phyloP scores from a whole-genome alignment of 805 yeast species.

The Zygoascus flipseniorum region DNA sequence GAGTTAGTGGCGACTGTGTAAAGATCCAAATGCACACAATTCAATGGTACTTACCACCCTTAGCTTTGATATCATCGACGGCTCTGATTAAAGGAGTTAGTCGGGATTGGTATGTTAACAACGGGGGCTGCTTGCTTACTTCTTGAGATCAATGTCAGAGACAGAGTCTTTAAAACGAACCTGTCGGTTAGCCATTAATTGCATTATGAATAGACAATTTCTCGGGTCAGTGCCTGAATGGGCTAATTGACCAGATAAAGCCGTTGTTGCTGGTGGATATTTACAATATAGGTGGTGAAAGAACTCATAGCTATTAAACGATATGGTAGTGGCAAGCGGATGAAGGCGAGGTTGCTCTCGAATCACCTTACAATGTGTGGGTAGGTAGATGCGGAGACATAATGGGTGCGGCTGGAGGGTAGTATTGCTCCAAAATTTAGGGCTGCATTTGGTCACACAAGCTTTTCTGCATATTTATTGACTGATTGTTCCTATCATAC shows the following conservation, averaged over 20 bases:
- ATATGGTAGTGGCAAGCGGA: not conserved
- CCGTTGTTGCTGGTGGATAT: no score
- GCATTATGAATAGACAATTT: not conserved
- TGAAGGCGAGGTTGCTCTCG: not conserved
- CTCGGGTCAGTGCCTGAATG: no score
- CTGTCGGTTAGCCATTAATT: constrained; percentile 4
- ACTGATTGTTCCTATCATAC: no score
- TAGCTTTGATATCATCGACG: constrained; percentile 14
- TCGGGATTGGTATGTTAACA: not conserved
- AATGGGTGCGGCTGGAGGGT: no score
- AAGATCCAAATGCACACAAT: not conserved
- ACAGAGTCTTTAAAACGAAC: constrained; percentile 18
- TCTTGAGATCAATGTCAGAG: constrained; percentile 14
- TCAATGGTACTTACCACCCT: constrained; percentile 10
- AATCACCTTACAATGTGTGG: no score
- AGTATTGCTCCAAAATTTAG: no score
- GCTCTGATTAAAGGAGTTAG: constrained; percentile 10
- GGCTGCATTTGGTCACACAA: no score
- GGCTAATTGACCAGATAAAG: no score
- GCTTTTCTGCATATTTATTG: no score
- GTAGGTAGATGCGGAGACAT: no score
- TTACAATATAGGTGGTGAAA: not conserved
- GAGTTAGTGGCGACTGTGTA: not conserved
- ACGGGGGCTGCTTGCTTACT: constrained; percentile 8
- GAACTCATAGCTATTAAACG: not conserved